A percentile compares a stretch with the other conserved stretches of the same genome.
These are phyloP conservation scores for Backusella liffmaniae DNA, from an alignment of 192 early-diverging fungal genomes.

Conservation along the genomic window DNA sequence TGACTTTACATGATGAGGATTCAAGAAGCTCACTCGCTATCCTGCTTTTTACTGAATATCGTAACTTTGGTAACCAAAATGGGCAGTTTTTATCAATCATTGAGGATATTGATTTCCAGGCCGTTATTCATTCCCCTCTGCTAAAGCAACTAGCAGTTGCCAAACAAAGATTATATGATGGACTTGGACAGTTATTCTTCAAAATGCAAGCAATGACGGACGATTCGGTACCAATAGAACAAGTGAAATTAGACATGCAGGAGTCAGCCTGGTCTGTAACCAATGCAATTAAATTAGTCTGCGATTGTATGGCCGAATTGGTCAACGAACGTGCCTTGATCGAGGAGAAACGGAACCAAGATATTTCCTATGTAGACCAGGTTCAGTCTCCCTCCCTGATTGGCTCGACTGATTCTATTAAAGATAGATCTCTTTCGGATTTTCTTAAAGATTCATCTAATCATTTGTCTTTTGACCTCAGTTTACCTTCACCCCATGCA, in stretches of 20 bases:
- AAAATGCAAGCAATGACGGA: slow-evolving; percentile 26
- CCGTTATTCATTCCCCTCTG: background rate
- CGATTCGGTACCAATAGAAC: background rate
- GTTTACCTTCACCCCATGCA: slow-evolving; percentile 2
- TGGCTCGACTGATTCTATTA: background rate
- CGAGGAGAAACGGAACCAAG: slow-evolving; percentile 5
- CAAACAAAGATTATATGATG: slow-evolving; percentile 6
- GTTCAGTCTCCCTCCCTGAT: background rate
- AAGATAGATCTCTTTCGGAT: slow-evolving; percentile 5
- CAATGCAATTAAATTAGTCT: slow-evolving; percentile 18
- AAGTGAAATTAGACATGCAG: background rate
- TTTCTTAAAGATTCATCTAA: slow-evolving; percentile 10
- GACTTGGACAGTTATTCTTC: slow-evolving; percentile 18
- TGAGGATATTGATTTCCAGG: slow-evolving; percentile 20
- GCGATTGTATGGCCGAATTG: slow-evolving; percentile 14
- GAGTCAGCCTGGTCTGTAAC: background rate
- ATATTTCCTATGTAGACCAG: background rate
- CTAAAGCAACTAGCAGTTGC: background rate
- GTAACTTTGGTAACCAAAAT: slow-evolving; percentile 17
- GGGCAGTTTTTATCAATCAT: slow-evolving; percentile 19
- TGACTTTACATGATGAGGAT: slow-evolving; percentile 6
- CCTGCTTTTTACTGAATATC: slow-evolving; percentile 21
- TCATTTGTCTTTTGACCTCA: background rate
- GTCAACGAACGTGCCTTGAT: background rate
- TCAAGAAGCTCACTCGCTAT: slow-evolving; percentile 9